Evolutionary conservation across 495 filamentous ascomycete genomes (phyloP), one percentile per base, ranked within the genome.

Genomic region (Cladorrhinum samala): DNA sequence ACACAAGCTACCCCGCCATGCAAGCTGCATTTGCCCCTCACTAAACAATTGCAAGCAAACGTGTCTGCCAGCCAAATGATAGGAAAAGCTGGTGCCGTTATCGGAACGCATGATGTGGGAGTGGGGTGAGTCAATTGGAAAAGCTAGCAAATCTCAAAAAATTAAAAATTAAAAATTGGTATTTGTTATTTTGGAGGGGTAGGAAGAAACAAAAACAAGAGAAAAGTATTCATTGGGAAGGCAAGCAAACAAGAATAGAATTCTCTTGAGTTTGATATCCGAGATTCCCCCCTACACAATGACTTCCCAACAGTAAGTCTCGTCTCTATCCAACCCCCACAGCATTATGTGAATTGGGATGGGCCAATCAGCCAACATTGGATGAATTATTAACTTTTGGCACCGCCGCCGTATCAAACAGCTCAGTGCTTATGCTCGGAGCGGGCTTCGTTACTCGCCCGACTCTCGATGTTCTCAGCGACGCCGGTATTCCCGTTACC

Each of bases 381-480:
- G 23, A 18, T 21, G 5, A 45, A 24, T 49, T 51, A 49, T 49
- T 46, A 43, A 48, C 17, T 49, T 54, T 43, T 43, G 30, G 7
- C 30, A 7, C 3, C 21, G 18, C 13, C 21, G 2, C 41, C 42
- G 7, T n/a, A 27, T 53, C 27, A n/a, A 33, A 33, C 50, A 66
- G 65, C 47, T 68, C 61, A 62, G 85, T 86, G 68, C 82, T 89
- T 37, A 80, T 90, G 64, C 77, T 89, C 47, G 88, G 86, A 55
- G 81, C 85, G 42, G 87, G 88, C 59, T 91, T 91, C 71, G 87
- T 94, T 59, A 87, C 87, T 46, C 80, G 81, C 61, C 90, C 90
- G 38, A 89, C 87, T 37, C 79, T 92, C 41, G 82, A 90, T 60
- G 76, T 91, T 58, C 82, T 94, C 50, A 79, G 72, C 73, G 80